Base-by-base conservation (phyloP, 768 basidiomycete genomes). In the Suillus brevipes region DNA sequence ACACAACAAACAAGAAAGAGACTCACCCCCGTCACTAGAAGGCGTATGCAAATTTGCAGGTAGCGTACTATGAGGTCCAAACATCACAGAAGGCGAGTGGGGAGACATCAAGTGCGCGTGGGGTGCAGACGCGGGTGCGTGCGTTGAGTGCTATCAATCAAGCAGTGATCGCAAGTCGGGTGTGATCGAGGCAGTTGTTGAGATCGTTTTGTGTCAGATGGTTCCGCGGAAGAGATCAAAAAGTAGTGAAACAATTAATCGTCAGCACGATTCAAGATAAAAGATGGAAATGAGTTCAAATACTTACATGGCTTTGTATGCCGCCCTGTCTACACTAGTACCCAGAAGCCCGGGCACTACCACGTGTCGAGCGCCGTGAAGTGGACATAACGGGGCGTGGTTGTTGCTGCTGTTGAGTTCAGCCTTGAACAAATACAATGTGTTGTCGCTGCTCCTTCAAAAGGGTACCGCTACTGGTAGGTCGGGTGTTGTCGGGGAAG, bases 21-120 rank as follows among this genome's bases (percentile, higher is more conserved):
- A 38, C 74, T 75, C 65, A 77, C 74, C 72, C 2, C 57, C 23
- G 43, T 75, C 74, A 18, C 74, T 75, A 34, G 64, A 65, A 36
- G 74, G 73, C 8, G 74, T 75, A 13, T 68, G 67, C 8, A 70
- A 63, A 23, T 76, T 70, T 4, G 69, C 63, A 36, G 75, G 66
- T n/a, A 74, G 67, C 3, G 73, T 74, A n/a, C n/a, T n/a, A 61
- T 42, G 40, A 12, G 58, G 18, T 10, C 38, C 40, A 28, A 70
- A 64, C 5, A 64, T 64, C 18, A 71, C 64, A 57, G 70, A 67
- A 3, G 68, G 69, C 12, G 74, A 66, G 38, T 74, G 69, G 6
- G 59, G 47, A 5, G 75, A 66, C 4, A 63, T 67, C 1, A 68
- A 34, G 9, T 53, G 67, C 25, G 65, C 20, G 16, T 68, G 69